Evolutionary conservation across 805 yeast genomes (phyloP), one percentile per base, ranked within the genome.

Genomic region (Cephaloascus albidus): DNA sequence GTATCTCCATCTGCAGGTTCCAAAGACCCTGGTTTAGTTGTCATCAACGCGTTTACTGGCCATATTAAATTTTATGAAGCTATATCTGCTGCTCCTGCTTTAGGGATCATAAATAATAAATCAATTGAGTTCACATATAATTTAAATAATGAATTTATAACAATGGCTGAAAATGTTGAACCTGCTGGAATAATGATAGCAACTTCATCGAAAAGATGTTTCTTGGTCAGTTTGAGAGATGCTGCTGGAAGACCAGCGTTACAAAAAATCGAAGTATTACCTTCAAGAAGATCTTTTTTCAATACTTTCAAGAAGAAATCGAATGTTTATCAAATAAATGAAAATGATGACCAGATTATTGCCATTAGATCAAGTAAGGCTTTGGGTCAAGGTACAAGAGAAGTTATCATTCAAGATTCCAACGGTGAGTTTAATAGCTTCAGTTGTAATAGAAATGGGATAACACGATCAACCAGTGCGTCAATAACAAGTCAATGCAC

Each of bases 101-200:
- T 75, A 46, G 78, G 84, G 26, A 56, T 80, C 23, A 63, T 79
- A 36, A 33, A 37, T 18, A 58, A 63, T 50, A 60, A 62, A 37
- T 48, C 57, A 3, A 49, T 80, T 18, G 68, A 64, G 33, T 60
- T 80, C 4, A 49, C 62, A 1, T 55, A 68, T 16, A 64, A 68
- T 14, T 45, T 67, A 3, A 56, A 48, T 38, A 63, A 64, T n/a
- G 97, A 89, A 53, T 52, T 55, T 23, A 63, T 87, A 15, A 72
- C 77, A 1, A 49, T 67, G 31, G 70, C 81, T 1, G 74, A 76
- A 40, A 73, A 73, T 43, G 68, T 81, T 10, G 86, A 79, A 45
- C 89, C 93, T 0, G 76, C 83, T 1, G 96, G 96, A 2, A 64
- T 86, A 3, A 65, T 81, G 0, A 51, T 82, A 6, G 74, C 87